Base-by-base conservation (phyloP, 129 eudicot species). In the Saussurea involucrata region DNA sequence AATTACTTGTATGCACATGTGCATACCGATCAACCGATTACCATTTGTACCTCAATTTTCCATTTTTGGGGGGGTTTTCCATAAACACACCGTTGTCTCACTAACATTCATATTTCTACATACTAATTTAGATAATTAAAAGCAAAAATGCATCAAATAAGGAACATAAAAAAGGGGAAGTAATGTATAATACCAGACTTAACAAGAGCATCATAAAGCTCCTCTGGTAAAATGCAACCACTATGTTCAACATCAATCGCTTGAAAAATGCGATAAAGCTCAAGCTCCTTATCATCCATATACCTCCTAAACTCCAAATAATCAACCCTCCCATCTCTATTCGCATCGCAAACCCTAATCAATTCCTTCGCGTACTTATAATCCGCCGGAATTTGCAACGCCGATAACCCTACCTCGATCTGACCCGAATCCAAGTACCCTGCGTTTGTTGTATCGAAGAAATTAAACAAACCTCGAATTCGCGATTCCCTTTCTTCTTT, bases 241-340 rank as follows among this genome's bases (percentile, higher is more conserved):
- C 78, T 95, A 58, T 95, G 99, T 68, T 90, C 95, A 1, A 95
- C 99, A 87, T 95, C 99, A 85, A 95, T 95, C 0, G 95, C 97
- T 53, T 95, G 99, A 71, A 95, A 95, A 76, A 95, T 95, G 37
- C 85, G 79, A 84, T 95, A 95, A 68, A 95, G 74, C 42, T 95
- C 99, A 11, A 95, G 89, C 92, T 95, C 99, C 87, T 95, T 95
- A 79, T 86, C 99, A 88, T 95, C 99, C 99, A 95, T 95, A 81
- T 95, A 95, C 85, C 94, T 83, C 57, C 89, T 85, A 70, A 95
- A 95, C 82, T 92, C 99, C 81, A 78, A 78, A 74, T 89, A 95
- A 90, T 92, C 96, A 17, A 95, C 99, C 75, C 95, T 78, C 40
- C 99, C 99, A 55, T 95, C 99, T 34, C 76, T 84, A 77, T 95